Evolutionary conservation across 2,329 filamentous ascomycete genomes (phyloP).

Genomic region (Verticillium tricorpus): DNA sequence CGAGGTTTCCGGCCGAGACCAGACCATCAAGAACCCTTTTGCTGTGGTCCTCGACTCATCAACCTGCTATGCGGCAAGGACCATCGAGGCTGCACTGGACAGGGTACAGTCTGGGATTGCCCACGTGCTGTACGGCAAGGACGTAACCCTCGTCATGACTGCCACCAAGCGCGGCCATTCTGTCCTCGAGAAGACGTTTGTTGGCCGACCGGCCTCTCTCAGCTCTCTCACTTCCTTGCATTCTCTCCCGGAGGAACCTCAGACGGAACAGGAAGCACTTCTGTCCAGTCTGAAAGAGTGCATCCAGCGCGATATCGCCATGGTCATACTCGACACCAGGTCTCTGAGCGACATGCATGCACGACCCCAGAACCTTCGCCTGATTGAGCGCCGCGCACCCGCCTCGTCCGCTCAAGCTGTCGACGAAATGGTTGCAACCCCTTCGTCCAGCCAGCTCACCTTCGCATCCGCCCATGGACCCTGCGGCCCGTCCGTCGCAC

Average conservation of each 20-base stretch:
- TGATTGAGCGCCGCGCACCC: slow-evolving; percentile 6
- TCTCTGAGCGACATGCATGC: slow-evolving; percentile 27
- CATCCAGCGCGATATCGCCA: slow-evolving; percentile 42
- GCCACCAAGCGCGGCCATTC: slow-evolving; percentile 50
- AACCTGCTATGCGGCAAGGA: slow-evolving; percentile 37
- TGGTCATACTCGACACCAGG: slow-evolving; percentile 48
- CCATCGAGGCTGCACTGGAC: slow-evolving; percentile 44
- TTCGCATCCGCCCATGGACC: slow-evolving; percentile 5
- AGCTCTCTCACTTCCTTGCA: not conserved
- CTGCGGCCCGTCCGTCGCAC: slow-evolving; percentile 7
- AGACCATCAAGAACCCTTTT: slow-evolving; percentile 42
- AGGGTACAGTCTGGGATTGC: slow-evolving; percentile 46
- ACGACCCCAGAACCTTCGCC: slow-evolving; percentile 13
- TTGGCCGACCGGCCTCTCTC: slow-evolving; percentile 21
- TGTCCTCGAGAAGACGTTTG: slow-evolving; percentile 44
- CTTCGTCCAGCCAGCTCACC: slow-evolving; percentile 7
- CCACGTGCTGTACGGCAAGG: slow-evolving; percentile 42
- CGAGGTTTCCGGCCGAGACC: slow-evolving; percentile 40
- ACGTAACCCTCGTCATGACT: slow-evolving; percentile 40
- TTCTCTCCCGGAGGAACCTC: slow-evolving; percentile 20
- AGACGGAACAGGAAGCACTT: slow-evolving; percentile 32
- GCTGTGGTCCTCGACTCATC: slow-evolving; percentile 37
- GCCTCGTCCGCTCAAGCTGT: slow-evolving; percentile 7
- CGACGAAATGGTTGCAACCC: slow-evolving; percentile 8
- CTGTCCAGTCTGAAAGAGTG: slow-evolving; percentile 37